Evolutionary conservation across 2,329 filamentous ascomycete genomes (phyloP).

Genomic region (Neonectria coccinea): DNA sequence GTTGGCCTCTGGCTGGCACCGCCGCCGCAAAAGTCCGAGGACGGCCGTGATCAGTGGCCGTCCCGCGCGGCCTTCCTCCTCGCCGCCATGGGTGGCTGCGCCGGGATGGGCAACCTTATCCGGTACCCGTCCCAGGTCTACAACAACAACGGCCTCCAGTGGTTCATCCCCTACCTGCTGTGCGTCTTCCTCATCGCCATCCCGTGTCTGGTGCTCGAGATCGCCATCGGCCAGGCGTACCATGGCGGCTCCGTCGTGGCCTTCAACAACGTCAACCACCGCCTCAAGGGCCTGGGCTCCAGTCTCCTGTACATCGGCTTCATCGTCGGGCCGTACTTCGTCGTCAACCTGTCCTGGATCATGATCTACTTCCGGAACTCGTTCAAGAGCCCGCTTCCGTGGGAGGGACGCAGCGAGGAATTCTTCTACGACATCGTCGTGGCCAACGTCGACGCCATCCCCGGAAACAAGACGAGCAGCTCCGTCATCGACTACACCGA

Average conservation of each 20-base stretch:
- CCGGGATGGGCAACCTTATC: conserved; percentile 68
- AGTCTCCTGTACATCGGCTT: conserved; percentile 65
- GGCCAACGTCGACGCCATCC: conserved; percentile 57
- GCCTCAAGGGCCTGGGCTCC: conserved; percentile 66
- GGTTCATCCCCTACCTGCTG: conserved; percentile 69
- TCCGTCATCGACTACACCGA: conserved; percentile 57
- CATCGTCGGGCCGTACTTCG: conserved; percentile 68
- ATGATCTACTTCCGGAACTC: conserved; percentile 65
- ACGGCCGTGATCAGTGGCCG: conserved; percentile 66
- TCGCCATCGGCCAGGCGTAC: conserved; percentile 77
- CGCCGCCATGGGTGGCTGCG: conserved; percentile 69
- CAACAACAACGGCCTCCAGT: conserved; percentile 70
- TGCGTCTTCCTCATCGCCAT: conserved; percentile 68
- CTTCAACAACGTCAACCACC: conserved; percentile 64
- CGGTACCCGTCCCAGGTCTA: conserved; percentile 69
- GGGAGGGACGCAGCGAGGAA: conserved; percentile 61
- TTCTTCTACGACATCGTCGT: conserved; percentile 66
- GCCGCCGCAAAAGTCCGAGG: conserved; percentile 51
- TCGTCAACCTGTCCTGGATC: conserved; percentile 59
- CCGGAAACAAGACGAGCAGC: conserved; percentile 53
- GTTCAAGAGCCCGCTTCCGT: conserved; percentile 66
- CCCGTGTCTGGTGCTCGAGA: conserved; percentile 66
- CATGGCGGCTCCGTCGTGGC: conserved; percentile 67
- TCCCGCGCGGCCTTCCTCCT: conserved; percentile 67
- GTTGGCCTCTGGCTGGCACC: conserved; percentile 51